Evolutionary conservation across 1,139 yeast genomes (phyloP), one percentile per base, ranked within the genome.

Genomic region (Saccharomyces pastorianus): DNA sequence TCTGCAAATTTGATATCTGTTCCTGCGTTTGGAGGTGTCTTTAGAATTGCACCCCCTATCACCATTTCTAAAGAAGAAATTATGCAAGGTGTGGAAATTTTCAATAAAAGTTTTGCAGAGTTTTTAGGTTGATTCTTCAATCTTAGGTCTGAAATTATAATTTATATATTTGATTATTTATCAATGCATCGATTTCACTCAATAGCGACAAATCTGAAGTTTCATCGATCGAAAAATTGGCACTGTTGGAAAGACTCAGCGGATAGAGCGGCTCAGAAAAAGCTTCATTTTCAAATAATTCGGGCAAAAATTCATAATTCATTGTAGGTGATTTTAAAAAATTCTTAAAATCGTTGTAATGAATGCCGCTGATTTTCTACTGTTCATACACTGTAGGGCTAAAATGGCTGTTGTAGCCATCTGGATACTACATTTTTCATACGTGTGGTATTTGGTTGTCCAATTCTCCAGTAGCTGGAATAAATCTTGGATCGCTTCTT

Each of bases 401-500:
- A 65, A 52, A 42, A 65, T 64, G 1, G 64, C 64, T 4, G 64
- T 60, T 44, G 65, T 64, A 13, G 64, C 62, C 68, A 65, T 64
- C 50, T 64, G 65, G 20, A 61, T 46, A 32, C 57, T 58, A 47
- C 70, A 53, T 51, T 60, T 63, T 52, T 66, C 66, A 55, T 56
- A 65, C 2, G 56, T 56, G 64, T 69, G 32, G 65, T 65, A 53
- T 66, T 68, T 14, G 72, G 66, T 48, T 60, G 64, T 71, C 51
- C 67, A 63, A 7, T 72, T 64, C 0, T 74, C 73, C 14, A 65
- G 47, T 14, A 64, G 51, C 6, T 47, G 52, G 23, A 72, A 67
- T 34, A 75, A 63, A 52, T 70, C 73, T 46, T 64, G 64, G 4
- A 71, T 65, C 6, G 61, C 60, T 26, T 63, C 61, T 47, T 67